Percentiles rank a stretch among this genome's conserved stretches.
These are phyloP conservation scores for Yamadazyma tumulicola DNA, from an alignment of 805 yeast species.

Conservation along the genomic window DNA sequence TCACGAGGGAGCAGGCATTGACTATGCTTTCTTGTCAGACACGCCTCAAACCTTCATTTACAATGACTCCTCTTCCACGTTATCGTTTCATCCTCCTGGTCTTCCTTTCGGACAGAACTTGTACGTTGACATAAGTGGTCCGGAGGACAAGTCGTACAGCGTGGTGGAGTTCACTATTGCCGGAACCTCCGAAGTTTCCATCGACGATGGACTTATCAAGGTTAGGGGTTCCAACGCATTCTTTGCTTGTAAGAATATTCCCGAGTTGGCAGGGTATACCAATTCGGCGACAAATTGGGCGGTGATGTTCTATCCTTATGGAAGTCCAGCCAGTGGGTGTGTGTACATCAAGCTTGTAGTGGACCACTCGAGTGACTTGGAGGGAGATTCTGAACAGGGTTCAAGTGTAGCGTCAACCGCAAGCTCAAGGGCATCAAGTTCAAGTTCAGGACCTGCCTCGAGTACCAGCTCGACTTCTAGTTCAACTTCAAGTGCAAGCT, in stretches of 20 bases:
- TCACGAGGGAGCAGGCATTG: slow-evolving; percentile 18
- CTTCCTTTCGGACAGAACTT: not conserved
- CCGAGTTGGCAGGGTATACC: slow-evolving; percentile 2
- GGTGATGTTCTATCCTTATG: slow-evolving; percentile 2
- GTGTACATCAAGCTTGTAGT: not conserved
- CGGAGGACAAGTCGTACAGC: not conserved
- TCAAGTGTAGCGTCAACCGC: too few relatives aligned
- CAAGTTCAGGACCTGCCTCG: too few relatives aligned
- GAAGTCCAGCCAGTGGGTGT: slow-evolving; percentile 3
- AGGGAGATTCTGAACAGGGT: too few relatives aligned
- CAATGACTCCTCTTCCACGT: not conserved
- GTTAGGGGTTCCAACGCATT: slow-evolving; percentile 13
- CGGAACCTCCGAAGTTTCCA: slow-evolving; percentile 4
- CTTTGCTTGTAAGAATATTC: slow-evolving; percentile 16
- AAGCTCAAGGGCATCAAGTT: too few relatives aligned
- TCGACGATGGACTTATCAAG: slow-evolving; percentile 8
- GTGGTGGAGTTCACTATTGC: slow-evolving; percentile 7
- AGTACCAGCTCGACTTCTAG: too few relatives aligned
- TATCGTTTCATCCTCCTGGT: not conserved
- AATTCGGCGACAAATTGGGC: not conserved
- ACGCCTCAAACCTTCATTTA: slow-evolving; percentile 1
- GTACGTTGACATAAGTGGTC: not conserved
- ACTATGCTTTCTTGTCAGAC: slow-evolving; percentile 21
- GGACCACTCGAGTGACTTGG: too few relatives aligned
- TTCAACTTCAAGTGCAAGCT: too few relatives aligned